Base-by-base conservation (phyloP, 768 basidiomycete genomes). In the Calocera cornea region DNA sequence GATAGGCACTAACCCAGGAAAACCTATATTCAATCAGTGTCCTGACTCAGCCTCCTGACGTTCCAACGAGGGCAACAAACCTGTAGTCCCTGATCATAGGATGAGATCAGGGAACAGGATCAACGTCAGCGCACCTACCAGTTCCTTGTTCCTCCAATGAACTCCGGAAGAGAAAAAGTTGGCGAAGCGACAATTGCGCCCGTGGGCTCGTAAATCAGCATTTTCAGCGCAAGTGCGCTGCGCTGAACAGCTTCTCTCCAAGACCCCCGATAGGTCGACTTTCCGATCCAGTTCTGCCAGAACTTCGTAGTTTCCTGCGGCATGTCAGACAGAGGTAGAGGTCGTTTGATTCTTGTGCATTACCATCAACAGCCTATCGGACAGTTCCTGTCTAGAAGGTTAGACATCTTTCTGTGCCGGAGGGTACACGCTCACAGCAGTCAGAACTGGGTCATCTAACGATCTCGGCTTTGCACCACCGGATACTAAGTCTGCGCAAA, bases 201-300 rank as follows among this genome's bases (percentile, higher is more conserved):
- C 1, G 91, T 97, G 1, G 93, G 94, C 74, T 95, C 94, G 72
- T 84, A 97, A 50, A 94, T 93, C 69, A 97, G 80, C 67, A 97
- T 82, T 77, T 98, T 98, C 70, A 97, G 80, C 0, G 93, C 91
- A n/a, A 97, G 81, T 0, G 93, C 95, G 67, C 91, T 93, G 27
- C 95, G 85, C 73, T 92, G 86, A 3, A 98, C 94, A 1, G 89
- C 87, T 75, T 99, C 97, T 72, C 95, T 89, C 97, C 97, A 99
- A 17, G 92, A 84, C 0, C 95, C 97, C 16, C 83, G 83, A 76
- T 99, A 99, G 0, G 89, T 92, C 36, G 89, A 92, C 70, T 84
- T 83, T n/a, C 84, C 81, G 71, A 97, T 87, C 95, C 95, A 97
- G 24, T 84, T 78, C 69, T 86, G 86, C 94, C 94, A 97, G 75